Conservation (phyloP, 768 basidiomycete species). For the Tylopilus cervinicoccineus region DNA sequence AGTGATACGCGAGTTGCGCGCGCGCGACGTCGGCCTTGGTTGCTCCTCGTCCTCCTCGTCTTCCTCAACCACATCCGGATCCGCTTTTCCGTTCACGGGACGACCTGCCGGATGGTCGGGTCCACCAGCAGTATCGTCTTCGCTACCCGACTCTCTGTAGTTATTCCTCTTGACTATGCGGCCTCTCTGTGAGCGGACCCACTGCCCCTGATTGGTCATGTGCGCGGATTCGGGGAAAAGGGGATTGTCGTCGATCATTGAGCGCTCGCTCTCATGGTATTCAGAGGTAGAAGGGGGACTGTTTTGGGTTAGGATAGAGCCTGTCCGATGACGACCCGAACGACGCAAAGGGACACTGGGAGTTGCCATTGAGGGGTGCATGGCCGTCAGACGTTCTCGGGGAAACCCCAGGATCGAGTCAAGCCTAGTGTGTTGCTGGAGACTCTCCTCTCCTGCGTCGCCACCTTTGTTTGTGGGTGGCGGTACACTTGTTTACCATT, state of each 20-base stretch:
- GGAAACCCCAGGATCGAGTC: slow-evolving; percentile 19
- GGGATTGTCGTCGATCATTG: slow-evolving; percentile 26
- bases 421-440: slow-evolving; percentile 18
- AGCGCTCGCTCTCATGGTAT: slow-evolving; percentile 33
- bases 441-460: slow-evolving; percentile 16
- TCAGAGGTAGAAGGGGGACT: slow-evolving; percentile 30
- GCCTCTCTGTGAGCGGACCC: slow-evolving; percentile 35
- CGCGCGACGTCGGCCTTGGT: slow-evolving; percentile 15
- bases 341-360: slow-evolving; percentile 19
- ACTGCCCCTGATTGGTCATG: slow-evolving; percentile 3
- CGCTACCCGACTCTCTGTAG: slow-evolving; percentile 46
- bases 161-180: slow-evolving; percentile 35
- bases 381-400: slow-evolving; percentile 20
- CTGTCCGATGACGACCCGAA: slow-evolving; percentile 21
- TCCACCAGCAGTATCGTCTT: slow-evolving; percentile 34
- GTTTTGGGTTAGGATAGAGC: slow-evolving; percentile 21
- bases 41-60: slow-evolving; percentile 31
- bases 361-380: slow-evolving; percentile 20
- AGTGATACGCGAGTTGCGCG: slow-evolving; percentile 19
- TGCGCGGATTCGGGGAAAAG: slow-evolving; percentile 2
- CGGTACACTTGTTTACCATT: slow-evolving; percentile 25
- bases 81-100: slow-evolving; percentile 19
- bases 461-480: slow-evolving; percentile 33
- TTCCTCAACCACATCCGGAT: slow-evolving; percentile 25
- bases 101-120: slow-evolving; percentile 5